Conservation (phyloP, 768 basidiomycete species). For the Galerina sulciceps region DNA sequence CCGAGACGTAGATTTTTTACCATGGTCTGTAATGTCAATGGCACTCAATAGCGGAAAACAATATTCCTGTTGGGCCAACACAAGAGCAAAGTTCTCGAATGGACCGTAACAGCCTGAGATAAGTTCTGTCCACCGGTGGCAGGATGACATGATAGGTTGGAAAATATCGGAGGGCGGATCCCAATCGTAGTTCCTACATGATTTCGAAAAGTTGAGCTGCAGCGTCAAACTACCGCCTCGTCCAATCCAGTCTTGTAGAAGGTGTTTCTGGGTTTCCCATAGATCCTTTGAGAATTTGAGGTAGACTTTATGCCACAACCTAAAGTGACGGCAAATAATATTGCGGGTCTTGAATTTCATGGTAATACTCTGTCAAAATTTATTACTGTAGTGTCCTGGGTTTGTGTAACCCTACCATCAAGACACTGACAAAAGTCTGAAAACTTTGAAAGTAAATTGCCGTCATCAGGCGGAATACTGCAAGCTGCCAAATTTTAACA, state of each 20-base stretch:
- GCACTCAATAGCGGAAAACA: neutral
- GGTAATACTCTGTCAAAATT: no score
- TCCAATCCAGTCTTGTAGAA: neutral
- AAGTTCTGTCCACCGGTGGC: neutral
- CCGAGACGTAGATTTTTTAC: no score
- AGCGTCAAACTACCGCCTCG: neutral
- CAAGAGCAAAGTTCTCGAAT: neutral
- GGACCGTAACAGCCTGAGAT: neutral
- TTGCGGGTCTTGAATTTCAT: no score
- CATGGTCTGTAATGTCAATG: neutral
- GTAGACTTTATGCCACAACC: neutral
- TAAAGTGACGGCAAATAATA: no score
- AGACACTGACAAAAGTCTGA: no score
- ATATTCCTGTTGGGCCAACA: neutral
- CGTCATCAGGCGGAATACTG: no score
- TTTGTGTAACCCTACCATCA: no score
- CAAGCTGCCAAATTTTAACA: no score
- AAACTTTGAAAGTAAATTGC: no score
- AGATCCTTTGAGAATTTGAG: neutral
- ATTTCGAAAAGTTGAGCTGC: neutral
- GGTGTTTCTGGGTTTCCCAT: neutral
- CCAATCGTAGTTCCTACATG: neutral
- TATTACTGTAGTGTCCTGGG: no score
- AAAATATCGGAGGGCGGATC: neutral
- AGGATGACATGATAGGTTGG: neutral